phyloP scores from a whole-genome alignment of 2,329 filamentous ascomycete species.

The Exophiala oligosperma region DNA sequence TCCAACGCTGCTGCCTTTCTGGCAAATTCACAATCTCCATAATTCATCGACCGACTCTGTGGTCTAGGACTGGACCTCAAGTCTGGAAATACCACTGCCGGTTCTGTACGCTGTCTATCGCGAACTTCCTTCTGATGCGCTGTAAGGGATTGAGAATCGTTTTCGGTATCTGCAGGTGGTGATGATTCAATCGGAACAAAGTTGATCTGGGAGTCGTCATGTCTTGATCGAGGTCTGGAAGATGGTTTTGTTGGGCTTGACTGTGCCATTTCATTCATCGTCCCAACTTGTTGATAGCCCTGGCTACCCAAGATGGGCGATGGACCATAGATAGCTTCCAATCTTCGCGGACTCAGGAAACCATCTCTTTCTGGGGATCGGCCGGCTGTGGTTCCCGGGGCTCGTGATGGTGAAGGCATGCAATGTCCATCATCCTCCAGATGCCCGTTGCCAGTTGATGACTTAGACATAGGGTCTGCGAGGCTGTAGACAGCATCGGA shows the following conservation, averaged over 20 bases:
- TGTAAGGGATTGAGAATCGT: slow-evolving; percentile 72
- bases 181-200: slow-evolving; percentile 70
- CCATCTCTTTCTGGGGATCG: background rate
- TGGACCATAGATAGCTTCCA: background rate
- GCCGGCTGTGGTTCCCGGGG: background rate
- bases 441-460: background rate
- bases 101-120: slow-evolving; percentile 66
- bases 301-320: slow-evolving; percentile 20
- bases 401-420: background rate
- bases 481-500: slow-evolving; percentile 54
- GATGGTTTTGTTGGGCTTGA: slow-evolving; percentile 44
- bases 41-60: slow-evolving; percentile 12
- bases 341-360: background rate
- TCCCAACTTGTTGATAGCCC: background rate
- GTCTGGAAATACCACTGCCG: slow-evolving; percentile 66
- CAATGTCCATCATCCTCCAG: background rate
- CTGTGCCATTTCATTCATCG: background rate
- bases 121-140: slow-evolving; percentile 77
- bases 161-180: slow-evolving; percentile 45
- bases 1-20: slow-evolving; percentile 19
- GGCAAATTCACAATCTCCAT: slow-evolving; percentile 21
- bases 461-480: background rate
- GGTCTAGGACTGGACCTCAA: slow-evolving; percentile 57
- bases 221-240: slow-evolving; percentile 59
- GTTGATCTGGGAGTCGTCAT: slow-evolving; percentile 79